Evolutionary conservation across 345 rosid genomes (phyloP).

Genomic region (Triadica sebifera): DNA sequence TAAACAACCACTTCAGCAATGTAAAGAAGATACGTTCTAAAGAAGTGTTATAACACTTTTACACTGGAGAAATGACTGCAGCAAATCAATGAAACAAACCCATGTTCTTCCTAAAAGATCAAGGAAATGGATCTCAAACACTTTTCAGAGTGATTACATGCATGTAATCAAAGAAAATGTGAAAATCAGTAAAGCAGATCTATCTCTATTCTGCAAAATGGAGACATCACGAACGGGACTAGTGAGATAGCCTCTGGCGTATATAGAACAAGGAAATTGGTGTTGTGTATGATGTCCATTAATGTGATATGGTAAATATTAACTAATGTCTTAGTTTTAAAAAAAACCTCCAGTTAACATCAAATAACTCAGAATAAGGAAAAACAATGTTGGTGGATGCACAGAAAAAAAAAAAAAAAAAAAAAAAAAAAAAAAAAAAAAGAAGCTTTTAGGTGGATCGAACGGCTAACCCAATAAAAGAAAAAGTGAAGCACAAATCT

Average conservation of each 20-base stretch:
- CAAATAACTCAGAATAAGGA: not conserved
- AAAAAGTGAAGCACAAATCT: too few species aligned
- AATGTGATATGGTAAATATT: not conserved
- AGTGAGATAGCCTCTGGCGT: not conserved
- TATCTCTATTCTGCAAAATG: not conserved
- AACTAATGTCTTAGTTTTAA: not conserved
- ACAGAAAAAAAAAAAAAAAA: not conserved
- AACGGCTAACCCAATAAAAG: too few species aligned
- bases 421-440: not conserved
- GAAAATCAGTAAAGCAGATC: too few species aligned
- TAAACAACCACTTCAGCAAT: not conserved
- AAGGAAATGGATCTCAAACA: not conserved
- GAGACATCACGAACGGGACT: not conserved
- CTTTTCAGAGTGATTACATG: not conserved
- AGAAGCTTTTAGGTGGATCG: not conserved
- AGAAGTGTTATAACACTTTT: not conserved
- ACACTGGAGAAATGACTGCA: not conserved
- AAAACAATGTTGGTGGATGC: too few species aligned
- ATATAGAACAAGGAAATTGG: not conserved
- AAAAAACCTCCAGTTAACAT: not conserved
- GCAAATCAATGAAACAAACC: not conserved
- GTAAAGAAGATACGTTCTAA: not conserved
- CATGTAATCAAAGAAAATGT: too few species aligned
- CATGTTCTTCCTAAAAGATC: not conserved
- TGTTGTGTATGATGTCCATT: not conserved